Evolutionary conservation across 2,329 filamentous ascomycete species (phyloP), one percentile per base, ranked within the genome.

Genomic region (Fusarium udum): DNA sequence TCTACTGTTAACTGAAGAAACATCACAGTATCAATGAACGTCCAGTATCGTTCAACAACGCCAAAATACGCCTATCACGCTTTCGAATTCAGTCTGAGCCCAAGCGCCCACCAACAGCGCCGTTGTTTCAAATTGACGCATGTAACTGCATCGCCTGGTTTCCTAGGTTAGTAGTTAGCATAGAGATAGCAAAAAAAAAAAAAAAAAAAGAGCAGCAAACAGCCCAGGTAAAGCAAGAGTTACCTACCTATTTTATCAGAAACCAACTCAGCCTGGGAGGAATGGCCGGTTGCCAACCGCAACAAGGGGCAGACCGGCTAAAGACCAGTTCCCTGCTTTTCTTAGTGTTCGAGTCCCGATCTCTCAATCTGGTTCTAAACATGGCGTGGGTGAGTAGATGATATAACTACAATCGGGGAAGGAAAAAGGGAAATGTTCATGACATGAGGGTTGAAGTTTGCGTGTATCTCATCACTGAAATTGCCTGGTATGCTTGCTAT

Each of bases 81-180:
- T 36, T 42, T 64, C 43, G 34, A 53, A 26, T 65, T 63, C 61
- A 64, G 69, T 58, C 56, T 61, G 46, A 57, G 39, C 31, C 57
- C 34, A 74, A 52, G 63, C 67, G 67, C 61, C 71, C 55, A 71
- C 60, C 45, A 43, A 36, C 59, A 59, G 46, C 61, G 28, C 71
- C 71, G 60, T 66, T 66, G 71, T 74, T 74, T 74, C 71, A 74
- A 59, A 59, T 65, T 71, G 48, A 43, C 43, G 49, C 63, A 73
- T 55, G 57, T 53, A 70, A 69, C 36, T 69, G 66, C 36, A 58
- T 45, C 45, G 52, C 57, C 64, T 57, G 64, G 66, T 65, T 74
- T 66, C 69, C n/a, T 28, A 22, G 26, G 43, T n/a, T 22, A 14
- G 24, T 24, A 43, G n/a, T 18, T 24, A 46, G 45, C 32, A 31